These are phyloP conservation scores for Peniophora sp. DNA, from an alignment of 1,284 basidiomycete genomes.

Conservation along the genomic window DNA sequence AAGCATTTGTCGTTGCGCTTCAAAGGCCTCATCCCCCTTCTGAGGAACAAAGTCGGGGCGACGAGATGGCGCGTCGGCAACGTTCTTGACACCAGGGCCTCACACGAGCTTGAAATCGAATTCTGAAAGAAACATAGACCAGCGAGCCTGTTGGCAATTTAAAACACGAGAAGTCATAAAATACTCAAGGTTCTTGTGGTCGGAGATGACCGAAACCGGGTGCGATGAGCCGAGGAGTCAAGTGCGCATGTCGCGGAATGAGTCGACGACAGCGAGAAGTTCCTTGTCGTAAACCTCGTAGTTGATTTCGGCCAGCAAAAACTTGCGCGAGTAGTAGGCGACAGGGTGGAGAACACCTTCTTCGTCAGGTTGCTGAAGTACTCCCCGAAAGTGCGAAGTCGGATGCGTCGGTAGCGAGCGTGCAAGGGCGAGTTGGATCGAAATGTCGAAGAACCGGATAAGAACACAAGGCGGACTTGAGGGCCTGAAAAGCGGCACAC, in stretches of 20 bases:
- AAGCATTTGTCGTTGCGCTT: no score
- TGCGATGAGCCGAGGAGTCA: constrained; percentile 15
- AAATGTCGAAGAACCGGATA: no score
- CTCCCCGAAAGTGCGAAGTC: no score
- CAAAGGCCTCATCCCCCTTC: no score
- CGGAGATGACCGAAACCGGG: constrained; percentile 15
- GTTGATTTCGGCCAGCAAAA: constrained; percentile 23
- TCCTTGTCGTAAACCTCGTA: constrained; percentile 30
- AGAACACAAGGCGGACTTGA: no score
- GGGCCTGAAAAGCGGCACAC: no score
- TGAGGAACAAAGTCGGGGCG: neutral
- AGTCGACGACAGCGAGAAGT: constrained; percentile 22
- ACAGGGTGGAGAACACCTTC: neutral
- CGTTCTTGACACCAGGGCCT: constrained; percentile 8
- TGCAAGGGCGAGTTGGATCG: no score
- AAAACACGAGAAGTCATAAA: constrained; percentile 15
- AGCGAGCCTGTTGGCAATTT: constrained; percentile 26
- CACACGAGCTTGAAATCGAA: constrained; percentile 21
- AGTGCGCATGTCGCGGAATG: constrained; percentile 21
- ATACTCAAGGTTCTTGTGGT: constrained; percentile 23
- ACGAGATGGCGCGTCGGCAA: neutral
- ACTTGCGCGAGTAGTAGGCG: constrained; percentile 14
- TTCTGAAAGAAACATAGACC: constrained; percentile 20
- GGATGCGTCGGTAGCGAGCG: no score
- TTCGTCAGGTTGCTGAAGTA: neutral